Evolutionary conservation across 805 yeast species (phyloP), one percentile per base, ranked within the genome.

Genomic region (Suhomyces emberorum): DNA sequence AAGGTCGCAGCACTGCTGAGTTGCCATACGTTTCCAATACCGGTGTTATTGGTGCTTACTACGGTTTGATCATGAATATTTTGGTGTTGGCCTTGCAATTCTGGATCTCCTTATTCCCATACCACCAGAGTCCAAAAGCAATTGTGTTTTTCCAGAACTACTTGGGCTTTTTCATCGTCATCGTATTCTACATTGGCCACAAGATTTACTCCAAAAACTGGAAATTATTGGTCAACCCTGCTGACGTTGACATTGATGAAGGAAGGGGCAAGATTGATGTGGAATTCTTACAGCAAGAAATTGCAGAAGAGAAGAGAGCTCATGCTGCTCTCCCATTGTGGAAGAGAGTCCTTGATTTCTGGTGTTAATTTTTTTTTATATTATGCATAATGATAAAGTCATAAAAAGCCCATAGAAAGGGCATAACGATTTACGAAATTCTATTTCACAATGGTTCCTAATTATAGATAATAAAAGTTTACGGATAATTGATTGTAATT

Each of bases 11-110:
- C 6, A 41, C 65, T 15, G 60, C 55, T 4, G 81, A 77, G 28
- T 61, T 81, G 33, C 83, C 83, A 1, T 81, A 70, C 55, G 56
- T 55, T 33, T 64, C 82, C 23, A 48, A 61, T n/a, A 77, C 78
- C 5, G 79, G 77, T 18, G 39, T 61, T 3, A 34, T 38, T 41
- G 69, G 69, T 8, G 52, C 61, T 1, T 46, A 44, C 33, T 59
- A 57, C 39, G 54, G 59, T 3, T 41, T 51, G 15, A 16, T 53
- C 8, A 51, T 58, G 42, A 50, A 59, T 18, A 30, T 61, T 19
- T 48, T 52, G 15, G 61, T 62, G 7, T 42, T 62, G 23, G 44
- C 49, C 7, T 52, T 62, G 32, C 65, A 61, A 44, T 61, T 62
- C 43, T 62, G 69, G 69, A 44, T 54, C 16, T 49, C 65, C 1